These are phyloP conservation scores for Chlorella sp. DNA, from an alignment of 139 green algal genomes.

Conservation along the genomic window DNA sequence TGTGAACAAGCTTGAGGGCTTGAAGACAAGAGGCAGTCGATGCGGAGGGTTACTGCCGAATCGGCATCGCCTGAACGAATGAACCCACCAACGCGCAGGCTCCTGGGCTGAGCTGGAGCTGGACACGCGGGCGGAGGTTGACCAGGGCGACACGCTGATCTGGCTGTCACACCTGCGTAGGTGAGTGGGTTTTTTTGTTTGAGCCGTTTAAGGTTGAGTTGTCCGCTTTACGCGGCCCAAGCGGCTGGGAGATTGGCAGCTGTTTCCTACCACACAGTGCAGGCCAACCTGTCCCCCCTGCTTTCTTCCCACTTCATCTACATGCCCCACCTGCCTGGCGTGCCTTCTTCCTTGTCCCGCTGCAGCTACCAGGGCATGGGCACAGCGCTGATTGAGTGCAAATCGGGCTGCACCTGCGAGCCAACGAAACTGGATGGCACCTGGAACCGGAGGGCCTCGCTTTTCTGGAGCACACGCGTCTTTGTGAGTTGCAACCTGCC, in stretches of 20 bases:
- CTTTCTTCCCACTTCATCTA: too few species aligned
- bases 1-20: neutral
- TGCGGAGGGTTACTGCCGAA: too few species aligned
- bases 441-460: conserved; percentile 13
- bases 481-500: neutral
- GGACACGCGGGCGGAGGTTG: neutral
- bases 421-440: conserved; percentile 6
- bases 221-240: too few species aligned
- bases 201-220: too few species aligned
- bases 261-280: too few species aligned
- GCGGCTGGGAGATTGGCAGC: too few species aligned
- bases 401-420: conserved; percentile 3
- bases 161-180: conserved; percentile 12
- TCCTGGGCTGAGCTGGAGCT: conserved; percentile 21
- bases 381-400: neutral
- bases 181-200: too few species aligned
- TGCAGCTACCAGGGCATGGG: conserved; percentile 24
- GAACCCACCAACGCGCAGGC: neutral
- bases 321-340: too few species aligned
- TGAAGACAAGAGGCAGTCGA: too few species aligned
- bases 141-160: neutral
- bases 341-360: too few species aligned
- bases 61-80: too few species aligned
- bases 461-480: conserved; percentile 10
- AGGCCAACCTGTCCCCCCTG: too few species aligned